Evolutionary conservation across 345 rosid species (phyloP).

Genomic region (Limnanthes douglasii): DNA sequence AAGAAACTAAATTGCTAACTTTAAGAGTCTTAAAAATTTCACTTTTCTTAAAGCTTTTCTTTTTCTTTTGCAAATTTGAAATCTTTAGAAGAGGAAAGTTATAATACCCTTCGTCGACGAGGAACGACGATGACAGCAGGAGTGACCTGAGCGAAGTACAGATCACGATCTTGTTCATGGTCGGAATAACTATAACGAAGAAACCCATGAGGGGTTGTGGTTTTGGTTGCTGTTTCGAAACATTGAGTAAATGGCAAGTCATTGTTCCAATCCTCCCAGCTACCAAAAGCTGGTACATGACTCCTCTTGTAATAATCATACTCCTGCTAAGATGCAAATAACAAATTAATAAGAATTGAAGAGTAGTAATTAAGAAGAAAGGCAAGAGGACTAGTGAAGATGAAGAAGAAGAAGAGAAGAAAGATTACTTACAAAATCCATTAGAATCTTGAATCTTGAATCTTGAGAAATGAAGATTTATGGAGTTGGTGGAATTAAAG

Average conservation of each 20-base stretch:
- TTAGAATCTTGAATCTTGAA: no score
- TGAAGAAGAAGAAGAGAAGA: neutral
- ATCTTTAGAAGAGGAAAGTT: no score
- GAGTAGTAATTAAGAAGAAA: neutral
- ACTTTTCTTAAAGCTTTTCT: no score
- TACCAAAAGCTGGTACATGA: slow-evolving; percentile 90
- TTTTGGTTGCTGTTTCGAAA: slow-evolving; percentile 64
- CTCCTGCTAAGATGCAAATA: slow-evolving; percentile 5
- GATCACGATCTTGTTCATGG: slow-evolving; percentile 45
- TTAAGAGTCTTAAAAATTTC: no score
- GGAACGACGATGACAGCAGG: slow-evolving; percentile 94
- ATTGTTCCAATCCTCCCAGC: slow-evolving; percentile 97
- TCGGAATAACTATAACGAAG: slow-evolving; percentile 54
- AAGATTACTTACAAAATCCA: slow-evolving; percentile 17
- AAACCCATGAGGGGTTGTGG: slow-evolving; percentile 42
- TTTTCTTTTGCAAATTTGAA: no score
- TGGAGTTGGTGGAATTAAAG: slow-evolving; percentile 5
- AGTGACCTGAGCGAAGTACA: slow-evolving; percentile 67
- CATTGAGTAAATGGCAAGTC: slow-evolving; percentile 84
- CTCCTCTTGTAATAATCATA: slow-evolving; percentile 29
- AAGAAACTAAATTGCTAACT: neutral
- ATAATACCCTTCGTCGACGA: slow-evolving; percentile 58
- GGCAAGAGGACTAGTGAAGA: neutral
- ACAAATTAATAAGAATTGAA: neutral
- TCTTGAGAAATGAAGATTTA: no score